phyloP scores from a whole-genome alignment of 1,139 yeast species.

The Debaryomyces subglobosus region DNA sequence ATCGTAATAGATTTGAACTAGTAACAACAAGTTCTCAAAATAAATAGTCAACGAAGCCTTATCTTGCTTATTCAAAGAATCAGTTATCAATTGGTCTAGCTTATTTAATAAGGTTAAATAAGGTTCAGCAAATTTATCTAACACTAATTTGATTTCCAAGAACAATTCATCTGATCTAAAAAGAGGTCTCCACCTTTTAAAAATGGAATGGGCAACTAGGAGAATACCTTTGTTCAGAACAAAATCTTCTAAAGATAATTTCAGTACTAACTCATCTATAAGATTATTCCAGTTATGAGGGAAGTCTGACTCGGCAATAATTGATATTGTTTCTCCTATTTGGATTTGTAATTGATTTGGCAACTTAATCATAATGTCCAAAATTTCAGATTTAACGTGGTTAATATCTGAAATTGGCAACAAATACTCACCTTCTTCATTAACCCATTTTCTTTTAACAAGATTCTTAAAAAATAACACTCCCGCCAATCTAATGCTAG shows the following conservation, averaged over 20 bases:
- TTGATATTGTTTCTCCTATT: conserved; percentile 88
- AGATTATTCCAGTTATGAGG: conserved; percentile 87
- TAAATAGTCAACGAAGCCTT: conserved; percentile 54
- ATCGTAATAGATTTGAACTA: conserved; percentile 85
- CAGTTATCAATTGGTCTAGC: conserved; percentile 67
- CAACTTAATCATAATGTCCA: conserved; percentile 78
- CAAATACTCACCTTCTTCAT: conserved; percentile 81
- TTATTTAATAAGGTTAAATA: conserved; percentile 67
- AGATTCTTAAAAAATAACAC: conserved; percentile 91
- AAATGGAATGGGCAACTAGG: conserved; percentile 91
- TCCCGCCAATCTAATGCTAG: conserved; percentile 77
- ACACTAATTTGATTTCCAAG: conserved; percentile 82
- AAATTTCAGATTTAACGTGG: conserved; percentile 73
- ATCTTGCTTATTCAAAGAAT: conserved; percentile 38
- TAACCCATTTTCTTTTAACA: conserved; percentile 83
- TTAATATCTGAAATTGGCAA: conserved; percentile 64
- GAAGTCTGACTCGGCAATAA: conserved; percentile 95
- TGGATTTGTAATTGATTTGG: conserved; percentile 82
- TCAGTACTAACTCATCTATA: conserved; percentile 72
- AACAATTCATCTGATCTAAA: conserved; percentile 90
- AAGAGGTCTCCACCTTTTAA: conserved; percentile 95
- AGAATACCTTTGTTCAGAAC: conserved; percentile 82
- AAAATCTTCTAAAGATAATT: conserved; percentile 67
- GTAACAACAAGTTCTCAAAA: conserved; percentile 70
- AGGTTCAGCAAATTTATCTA: conserved; percentile 84